A percentile compares a stretch with the other conserved stretches of the same genome.
phyloP scores from a whole-genome alignment of 306 rosid species.

The Gillenia trifoliata region DNA sequence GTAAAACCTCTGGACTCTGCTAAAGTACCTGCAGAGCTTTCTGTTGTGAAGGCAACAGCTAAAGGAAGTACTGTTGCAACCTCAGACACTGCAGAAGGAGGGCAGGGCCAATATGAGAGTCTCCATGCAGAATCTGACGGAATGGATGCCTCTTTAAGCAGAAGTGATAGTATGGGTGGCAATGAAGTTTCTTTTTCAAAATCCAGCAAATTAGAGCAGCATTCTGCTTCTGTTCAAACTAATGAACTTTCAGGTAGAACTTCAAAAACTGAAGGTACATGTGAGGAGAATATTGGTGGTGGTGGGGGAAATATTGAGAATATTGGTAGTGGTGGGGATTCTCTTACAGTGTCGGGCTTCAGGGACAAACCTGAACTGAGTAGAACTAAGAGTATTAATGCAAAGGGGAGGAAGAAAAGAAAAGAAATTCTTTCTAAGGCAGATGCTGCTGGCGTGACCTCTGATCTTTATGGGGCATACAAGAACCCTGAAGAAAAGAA shows the following conservation, averaged over 20 bases:
- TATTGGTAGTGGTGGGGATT: conserved; percentile 17
- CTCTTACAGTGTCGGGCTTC: conserved; percentile 32
- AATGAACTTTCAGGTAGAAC: conserved; percentile 31
- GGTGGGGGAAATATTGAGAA: conserved; percentile 42
- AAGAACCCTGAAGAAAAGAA: conserved; percentile 91
- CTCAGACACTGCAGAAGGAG: conserved; percentile 26
- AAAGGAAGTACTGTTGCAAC: conserved; percentile 17
- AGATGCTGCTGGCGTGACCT: conserved; percentile 89
- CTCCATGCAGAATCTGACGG: conserved; percentile 30
- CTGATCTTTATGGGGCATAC: conserved; percentile 94
- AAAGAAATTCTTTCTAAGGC: conserved; percentile 72
- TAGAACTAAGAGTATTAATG: conserved; percentile 37
- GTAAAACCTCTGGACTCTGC: conserved; percentile 15
- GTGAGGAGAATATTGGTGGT: conserved; percentile 33
- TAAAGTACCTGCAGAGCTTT: conserved; percentile 29
- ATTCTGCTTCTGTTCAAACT: conserved; percentile 17
- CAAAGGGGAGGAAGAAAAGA: conserved; percentile 51
- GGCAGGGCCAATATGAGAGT: conserved; percentile 30
- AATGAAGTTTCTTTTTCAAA: conserved; percentile 23
- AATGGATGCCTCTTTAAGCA: conserved; percentile 21
- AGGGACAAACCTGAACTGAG: conserved; percentile 58
- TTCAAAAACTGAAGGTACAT: conserved; percentile 35
- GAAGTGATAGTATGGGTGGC: conserved; percentile 34
- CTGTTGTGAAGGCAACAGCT: background rate
- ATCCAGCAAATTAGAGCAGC: conserved; percentile 31